Evolutionary conservation across 805 yeast genomes (phyloP).

Genomic region (Ogataea sp.): DNA sequence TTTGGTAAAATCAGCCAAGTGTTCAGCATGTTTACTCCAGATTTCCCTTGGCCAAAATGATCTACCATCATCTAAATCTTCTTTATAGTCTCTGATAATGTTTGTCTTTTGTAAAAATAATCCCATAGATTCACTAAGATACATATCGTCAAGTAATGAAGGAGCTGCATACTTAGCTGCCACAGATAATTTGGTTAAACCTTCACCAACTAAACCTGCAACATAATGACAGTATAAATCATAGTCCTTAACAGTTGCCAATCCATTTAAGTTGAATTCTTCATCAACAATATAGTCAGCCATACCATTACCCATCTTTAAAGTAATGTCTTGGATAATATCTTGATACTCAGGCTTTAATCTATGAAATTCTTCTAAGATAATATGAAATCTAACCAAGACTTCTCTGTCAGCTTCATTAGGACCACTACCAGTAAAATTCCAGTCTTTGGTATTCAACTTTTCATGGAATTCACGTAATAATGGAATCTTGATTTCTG

Average conservation of each 20-base stretch:
- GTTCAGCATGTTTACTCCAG: constrained; percentile 75
- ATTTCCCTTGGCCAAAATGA: constrained; percentile 95
- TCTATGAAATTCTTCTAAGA: constrained; percentile 64
- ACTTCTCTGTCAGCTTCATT: constrained; percentile 78
- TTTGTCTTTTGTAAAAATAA: constrained; percentile 91
- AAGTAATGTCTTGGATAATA: constrained; percentile 68
- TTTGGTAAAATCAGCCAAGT: constrained; percentile 50
- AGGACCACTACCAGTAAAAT: constrained; percentile 65
- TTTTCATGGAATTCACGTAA: constrained; percentile 61
- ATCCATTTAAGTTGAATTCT: constrained; percentile 71
- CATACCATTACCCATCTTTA: constrained; percentile 96
- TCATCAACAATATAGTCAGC: constrained; percentile 82
- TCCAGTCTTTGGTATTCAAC: constrained; percentile 65
- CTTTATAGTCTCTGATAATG: constrained; percentile 90
- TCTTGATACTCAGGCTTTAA: constrained; percentile 71
- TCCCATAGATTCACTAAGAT: constrained; percentile 82
- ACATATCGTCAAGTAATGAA: constrained; percentile 43
- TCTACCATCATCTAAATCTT: constrained; percentile 86
- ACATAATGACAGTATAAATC: constrained; percentile 93
- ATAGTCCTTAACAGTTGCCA: constrained; percentile 70
- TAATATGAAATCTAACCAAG: constrained; percentile 65
- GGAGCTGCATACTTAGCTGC: constrained; percentile 63
- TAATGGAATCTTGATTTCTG: constrained; percentile 63
- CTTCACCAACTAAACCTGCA: constrained; percentile 97
- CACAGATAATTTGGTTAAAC: constrained; percentile 75